Evolutionary conservation across 1,284 basidiomycete genomes (phyloP).

Genomic region (Sanghuangporus weigelae): DNA sequence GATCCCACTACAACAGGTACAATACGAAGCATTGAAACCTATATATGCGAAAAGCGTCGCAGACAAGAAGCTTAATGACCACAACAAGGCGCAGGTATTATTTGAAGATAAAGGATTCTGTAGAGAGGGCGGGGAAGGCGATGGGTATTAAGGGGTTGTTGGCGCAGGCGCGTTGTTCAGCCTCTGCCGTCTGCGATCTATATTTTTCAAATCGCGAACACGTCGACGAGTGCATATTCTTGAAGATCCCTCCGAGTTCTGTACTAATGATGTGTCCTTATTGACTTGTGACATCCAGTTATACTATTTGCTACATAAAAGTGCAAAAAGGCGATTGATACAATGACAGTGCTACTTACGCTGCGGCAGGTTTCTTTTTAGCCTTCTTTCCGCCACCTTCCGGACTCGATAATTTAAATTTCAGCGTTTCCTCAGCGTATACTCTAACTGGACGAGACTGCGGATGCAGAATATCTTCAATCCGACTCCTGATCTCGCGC

Average conservation of each 20-base stretch:
- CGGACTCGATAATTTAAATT: conserved; percentile 36
- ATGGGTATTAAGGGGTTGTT: conserved; percentile 49
- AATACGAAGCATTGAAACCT: conserved; percentile 63
- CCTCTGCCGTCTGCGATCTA: not conserved
- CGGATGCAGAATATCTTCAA: conserved; percentile 63
- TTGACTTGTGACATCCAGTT: not conserved
- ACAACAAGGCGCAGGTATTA: conserved; percentile 68
- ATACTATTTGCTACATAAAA: not conserved
- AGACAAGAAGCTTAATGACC: conserved; percentile 64
- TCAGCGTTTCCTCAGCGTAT: conserved; percentile 18
- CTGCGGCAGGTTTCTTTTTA: conserved; percentile 49
- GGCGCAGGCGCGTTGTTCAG: not conserved
- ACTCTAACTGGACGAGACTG: conserved; percentile 31
- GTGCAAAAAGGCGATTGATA: not conserved
- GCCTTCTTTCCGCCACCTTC: conserved; percentile 48
- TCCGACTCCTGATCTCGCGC: conserved; percentile 64
- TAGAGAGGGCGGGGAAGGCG: conserved; percentile 88
- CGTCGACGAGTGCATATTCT: not conserved
- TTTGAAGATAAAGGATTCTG: conserved; percentile 79
- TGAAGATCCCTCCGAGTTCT: not conserved
- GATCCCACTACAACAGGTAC: conserved; percentile 71
- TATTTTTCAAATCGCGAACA: not conserved
- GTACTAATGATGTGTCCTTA: not conserved
- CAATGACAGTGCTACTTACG: not conserved
- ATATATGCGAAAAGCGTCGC: conserved; percentile 71